These are phyloP conservation scores for Paracorniculantispora psalliotae DNA, from an alignment of 2,329 filamentous ascomycete genomes.

Conservation along the genomic window DNA sequence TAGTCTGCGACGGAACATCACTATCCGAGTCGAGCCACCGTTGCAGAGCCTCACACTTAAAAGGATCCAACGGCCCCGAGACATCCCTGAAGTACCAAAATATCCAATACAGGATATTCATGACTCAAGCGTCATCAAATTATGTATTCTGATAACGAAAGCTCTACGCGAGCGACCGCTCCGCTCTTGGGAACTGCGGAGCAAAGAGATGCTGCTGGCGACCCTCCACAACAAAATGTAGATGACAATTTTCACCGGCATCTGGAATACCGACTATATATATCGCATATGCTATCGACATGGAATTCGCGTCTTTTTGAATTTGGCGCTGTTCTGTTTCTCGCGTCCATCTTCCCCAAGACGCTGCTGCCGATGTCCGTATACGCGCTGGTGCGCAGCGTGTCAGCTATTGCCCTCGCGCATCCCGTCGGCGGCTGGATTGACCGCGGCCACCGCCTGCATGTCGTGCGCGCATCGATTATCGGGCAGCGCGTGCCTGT, in stretches of 20 bases:
- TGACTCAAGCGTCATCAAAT: no score
- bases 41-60: constrained; percentile 11
- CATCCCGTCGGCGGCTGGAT: constrained; percentile 55
- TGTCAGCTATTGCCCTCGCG: constrained; percentile 53
- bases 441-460: constrained; percentile 49
- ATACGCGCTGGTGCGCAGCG: constrained; percentile 60
- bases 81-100: neutral
- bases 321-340: constrained; percentile 56
- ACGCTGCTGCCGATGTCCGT: constrained; percentile 62
- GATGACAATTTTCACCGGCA: neutral
- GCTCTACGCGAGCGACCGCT: no score
- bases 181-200: neutral
- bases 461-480: constrained; percentile 47
- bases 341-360: constrained; percentile 49
- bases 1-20: neutral
- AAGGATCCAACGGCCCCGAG: no score
- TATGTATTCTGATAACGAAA: no score
- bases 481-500: constrained; percentile 34
- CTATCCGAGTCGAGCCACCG: constrained; percentile 8
- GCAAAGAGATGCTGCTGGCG: neutral
- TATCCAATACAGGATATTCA: no score
- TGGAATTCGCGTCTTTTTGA: constrained; percentile 63
- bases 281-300: constrained; percentile 57
- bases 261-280: constrained; percentile 38
- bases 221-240: neutral